Evolutionary conservation across 2,329 filamentous ascomycete species (phyloP).

Genomic region (Cercospora sp.): DNA sequence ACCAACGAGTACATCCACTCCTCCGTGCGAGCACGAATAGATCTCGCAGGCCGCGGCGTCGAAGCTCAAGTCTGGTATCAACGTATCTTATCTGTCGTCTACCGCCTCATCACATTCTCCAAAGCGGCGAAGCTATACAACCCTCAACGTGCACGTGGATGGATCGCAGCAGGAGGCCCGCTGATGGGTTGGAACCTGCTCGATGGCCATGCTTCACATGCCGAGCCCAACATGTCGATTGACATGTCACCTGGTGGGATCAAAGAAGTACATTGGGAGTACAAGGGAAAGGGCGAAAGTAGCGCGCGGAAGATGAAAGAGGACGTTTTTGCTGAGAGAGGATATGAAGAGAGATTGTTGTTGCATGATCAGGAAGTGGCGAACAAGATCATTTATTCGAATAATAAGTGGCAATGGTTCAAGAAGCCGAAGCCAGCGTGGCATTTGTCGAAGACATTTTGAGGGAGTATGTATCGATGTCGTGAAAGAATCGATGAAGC

Average conservation of each 20-base stretch:
- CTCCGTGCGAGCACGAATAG: conserved; percentile 39
- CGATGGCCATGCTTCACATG: conserved; percentile 34
- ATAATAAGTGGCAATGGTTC: conserved; percentile 27
- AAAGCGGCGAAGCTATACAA: conserved; percentile 25
- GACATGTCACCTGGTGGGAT: conserved; percentile 28
- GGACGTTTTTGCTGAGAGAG: conserved; percentile 28
- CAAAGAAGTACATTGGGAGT: conserved; percentile 34
- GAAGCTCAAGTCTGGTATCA: conserved; percentile 33
- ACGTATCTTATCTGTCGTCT: conserved; percentile 21
- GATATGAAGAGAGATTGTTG: conserved; percentile 27
- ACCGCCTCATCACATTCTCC: conserved; percentile 26
- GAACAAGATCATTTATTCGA: conserved; percentile 25
- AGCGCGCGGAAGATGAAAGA: conserved; percentile 28
- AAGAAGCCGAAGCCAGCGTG: conserved; percentile 23
- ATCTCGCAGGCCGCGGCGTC: conserved; percentile 35
- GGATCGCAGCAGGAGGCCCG: conserved; percentile 28
- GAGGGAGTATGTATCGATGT: background rate
- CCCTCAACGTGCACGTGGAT: conserved; percentile 28
- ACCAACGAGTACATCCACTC: conserved; percentile 42
- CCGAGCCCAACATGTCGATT: conserved; percentile 28
- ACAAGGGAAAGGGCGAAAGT: conserved; percentile 22
- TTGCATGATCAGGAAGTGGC: conserved; percentile 25
- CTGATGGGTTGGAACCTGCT: conserved; percentile 37
- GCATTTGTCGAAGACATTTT: conserved; percentile 27
- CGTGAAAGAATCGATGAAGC: background rate